Percentiles rank a stretch among this genome's conserved stretches.
phyloP scores from a whole-genome alignment of 352 stramenopile genomes.

The Albugo candida region DNA sequence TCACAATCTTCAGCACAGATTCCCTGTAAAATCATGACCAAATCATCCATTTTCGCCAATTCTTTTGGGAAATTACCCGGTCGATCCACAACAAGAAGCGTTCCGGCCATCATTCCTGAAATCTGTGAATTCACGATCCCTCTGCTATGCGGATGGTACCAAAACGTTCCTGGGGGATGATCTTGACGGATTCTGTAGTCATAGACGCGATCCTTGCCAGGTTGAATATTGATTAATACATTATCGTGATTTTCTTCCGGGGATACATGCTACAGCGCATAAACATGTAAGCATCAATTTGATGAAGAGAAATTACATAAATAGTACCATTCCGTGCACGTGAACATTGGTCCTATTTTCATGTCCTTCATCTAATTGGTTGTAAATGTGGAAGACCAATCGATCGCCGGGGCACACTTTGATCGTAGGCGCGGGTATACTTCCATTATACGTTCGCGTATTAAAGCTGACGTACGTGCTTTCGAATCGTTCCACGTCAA shows the following conservation, averaged over 20 bases:
- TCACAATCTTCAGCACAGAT: constrained; percentile 51
- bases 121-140: constrained; percentile 61
- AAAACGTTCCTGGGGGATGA: constrained; percentile 55
- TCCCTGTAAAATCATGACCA: constrained; percentile 43
- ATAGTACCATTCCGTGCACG: constrained; percentile 31
- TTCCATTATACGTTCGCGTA: constrained; percentile 48
- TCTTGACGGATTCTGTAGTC: constrained; percentile 44
- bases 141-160: constrained; percentile 60
- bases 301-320: not conserved
- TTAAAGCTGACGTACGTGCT: constrained; percentile 57
- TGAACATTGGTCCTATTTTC: constrained; percentile 55
- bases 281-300: not conserved
- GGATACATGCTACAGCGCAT: constrained; percentile 22
- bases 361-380: constrained; percentile 21
- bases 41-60: constrained; percentile 35
- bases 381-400: constrained; percentile 33
- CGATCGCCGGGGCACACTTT: constrained; percentile 48
- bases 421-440: constrained; percentile 42
- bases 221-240: constrained; percentile 29
- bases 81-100: constrained; percentile 40
- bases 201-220: constrained; percentile 25
- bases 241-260: constrained; percentile 32
- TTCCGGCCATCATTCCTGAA: constrained; percentile 48
- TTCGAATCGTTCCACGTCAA: constrained; percentile 35
- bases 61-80: constrained; percentile 25